Evolutionary conservation across 345 rosid species (phyloP).

Genomic region (Rubroshorea leprosula): DNA sequence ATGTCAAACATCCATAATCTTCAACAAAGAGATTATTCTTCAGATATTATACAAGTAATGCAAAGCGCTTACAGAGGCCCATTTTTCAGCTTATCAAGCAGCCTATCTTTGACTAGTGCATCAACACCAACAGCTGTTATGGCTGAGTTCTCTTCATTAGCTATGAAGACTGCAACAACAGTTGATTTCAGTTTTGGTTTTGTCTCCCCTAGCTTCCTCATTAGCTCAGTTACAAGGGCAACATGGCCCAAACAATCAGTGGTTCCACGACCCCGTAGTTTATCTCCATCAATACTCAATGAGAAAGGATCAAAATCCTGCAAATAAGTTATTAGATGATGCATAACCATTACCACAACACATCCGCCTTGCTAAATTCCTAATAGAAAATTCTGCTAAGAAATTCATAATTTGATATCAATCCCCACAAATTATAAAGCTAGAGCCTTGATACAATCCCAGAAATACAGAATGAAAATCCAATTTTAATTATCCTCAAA

Average conservation of each 20-base stretch:
- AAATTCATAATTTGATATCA: too few species aligned
- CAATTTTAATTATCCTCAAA: too few species aligned
- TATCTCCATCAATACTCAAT: constrained; percentile 79
- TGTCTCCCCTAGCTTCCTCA: constrained; percentile 78
- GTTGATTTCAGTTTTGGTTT: constrained; percentile 67
- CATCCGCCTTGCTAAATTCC: too few species aligned
- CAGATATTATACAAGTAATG: too few species aligned
- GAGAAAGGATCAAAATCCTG: constrained; percentile 97
- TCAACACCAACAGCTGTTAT: constrained; percentile 90
- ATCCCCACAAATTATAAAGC: too few species aligned
- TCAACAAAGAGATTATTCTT: background rate
- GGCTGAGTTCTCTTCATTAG: constrained; percentile 85
- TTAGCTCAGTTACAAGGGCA: constrained; percentile 79
- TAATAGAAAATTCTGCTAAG: too few species aligned
- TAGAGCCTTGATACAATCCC: too few species aligned
- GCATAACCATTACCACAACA: background rate
- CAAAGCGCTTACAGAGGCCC: constrained; percentile 73
- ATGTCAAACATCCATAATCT: background rate
- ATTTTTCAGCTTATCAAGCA: constrained; percentile 77
- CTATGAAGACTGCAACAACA: constrained; percentile 87
- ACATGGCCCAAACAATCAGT: constrained; percentile 99
- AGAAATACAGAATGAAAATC: too few species aligned
- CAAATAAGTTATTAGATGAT: constrained; percentile 10
- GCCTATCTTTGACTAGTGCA: constrained; percentile 69
- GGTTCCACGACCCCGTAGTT: constrained; percentile 91